Percentiles rank a stretch among this genome's conserved stretches.
phyloP scores from a whole-genome alignment of 1,284 basidiomycete species.

The Cutaneotrichosporon dermatis region DNA sequence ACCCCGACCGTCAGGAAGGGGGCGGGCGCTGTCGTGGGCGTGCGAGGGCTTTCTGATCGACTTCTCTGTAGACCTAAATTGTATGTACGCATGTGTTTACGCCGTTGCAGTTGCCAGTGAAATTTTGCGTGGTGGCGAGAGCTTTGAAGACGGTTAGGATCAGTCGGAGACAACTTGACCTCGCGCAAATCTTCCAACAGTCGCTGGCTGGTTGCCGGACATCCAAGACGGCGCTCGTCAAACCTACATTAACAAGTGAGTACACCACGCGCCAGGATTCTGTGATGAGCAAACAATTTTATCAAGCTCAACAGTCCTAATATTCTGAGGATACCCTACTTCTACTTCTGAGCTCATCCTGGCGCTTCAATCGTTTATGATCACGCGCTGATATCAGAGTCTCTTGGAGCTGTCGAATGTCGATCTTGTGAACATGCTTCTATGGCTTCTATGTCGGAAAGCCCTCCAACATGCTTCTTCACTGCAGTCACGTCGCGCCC shows the following conservation, averaged over 20 bases:
- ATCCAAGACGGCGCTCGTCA: not conserved
- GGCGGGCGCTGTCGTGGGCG: constrained; percentile 33
- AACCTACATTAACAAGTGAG: not conserved
- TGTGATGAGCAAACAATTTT: not conserved
- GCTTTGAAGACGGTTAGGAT: not conserved
- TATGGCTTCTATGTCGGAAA: no score
- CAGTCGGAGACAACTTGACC: no score
- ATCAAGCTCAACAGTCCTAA: constrained; percentile 5
- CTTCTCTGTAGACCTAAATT: constrained; percentile 11
- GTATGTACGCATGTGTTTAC: not conserved
- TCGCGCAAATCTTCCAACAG: no score
- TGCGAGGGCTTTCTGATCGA: constrained; percentile 49
- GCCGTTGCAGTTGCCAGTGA: not conserved
- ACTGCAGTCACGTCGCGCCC: no score
- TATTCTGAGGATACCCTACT: constrained; percentile 1
- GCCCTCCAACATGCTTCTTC: no score
- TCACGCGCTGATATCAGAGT: not conserved
- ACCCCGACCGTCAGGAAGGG: constrained; percentile 25
- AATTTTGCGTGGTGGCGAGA: not conserved
- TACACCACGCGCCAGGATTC: not conserved
- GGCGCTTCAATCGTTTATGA: not conserved
- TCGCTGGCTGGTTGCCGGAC: no score
- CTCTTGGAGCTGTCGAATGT: no score
- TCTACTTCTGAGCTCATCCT: constrained; percentile 1
- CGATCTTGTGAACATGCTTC: no score